These are phyloP conservation scores for Dactylonectria macrodidyma DNA, from an alignment of 2,329 filamentous ascomycete species.

Conservation along the genomic window DNA sequence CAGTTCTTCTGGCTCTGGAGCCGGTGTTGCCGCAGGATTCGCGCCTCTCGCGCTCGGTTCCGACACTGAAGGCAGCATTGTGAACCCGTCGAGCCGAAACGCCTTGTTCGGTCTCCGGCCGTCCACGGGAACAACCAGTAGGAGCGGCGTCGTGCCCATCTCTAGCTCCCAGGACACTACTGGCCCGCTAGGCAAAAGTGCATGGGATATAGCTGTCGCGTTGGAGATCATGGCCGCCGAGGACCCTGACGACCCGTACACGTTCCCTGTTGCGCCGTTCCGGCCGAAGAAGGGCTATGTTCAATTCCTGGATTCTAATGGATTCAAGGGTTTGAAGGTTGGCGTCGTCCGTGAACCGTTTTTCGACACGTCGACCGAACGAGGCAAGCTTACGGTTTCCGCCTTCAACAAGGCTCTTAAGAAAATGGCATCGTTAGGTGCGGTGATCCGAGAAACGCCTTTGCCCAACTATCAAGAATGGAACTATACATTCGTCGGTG, in stretches of 20 bases:
- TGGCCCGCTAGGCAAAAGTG: conserved; percentile 5
- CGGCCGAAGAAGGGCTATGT: neutral
- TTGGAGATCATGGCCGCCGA: conserved; percentile 11
- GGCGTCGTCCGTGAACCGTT: conserved; percentile 5
- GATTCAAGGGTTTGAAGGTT: conserved; percentile 7
- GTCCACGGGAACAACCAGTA: conserved; percentile 12
- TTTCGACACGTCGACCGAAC: neutral
- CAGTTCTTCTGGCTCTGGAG: conserved; percentile 7
- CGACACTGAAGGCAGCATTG: conserved; percentile 16
- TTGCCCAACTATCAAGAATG: conserved; percentile 5
- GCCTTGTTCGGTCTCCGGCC: conserved; percentile 12
- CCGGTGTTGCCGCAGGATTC: conserved; percentile 14
- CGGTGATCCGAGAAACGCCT: neutral
- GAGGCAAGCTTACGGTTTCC: neutral
- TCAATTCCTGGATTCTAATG: conserved; percentile 6
- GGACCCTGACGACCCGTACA: conserved; percentile 12
- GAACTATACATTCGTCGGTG: conserved; percentile 19
- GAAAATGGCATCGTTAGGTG: conserved; percentile 1
- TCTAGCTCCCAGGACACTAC: conserved; percentile 15
- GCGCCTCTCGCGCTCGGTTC: conserved; percentile 6
- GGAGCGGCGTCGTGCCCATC: conserved; percentile 15
- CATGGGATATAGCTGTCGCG: conserved; percentile 13
- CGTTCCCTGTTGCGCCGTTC: neutral
- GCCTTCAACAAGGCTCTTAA: conserved; percentile 1
- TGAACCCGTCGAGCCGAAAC: neutral